These are phyloP conservation scores for Fusarium newnesense DNA, from an alignment of 2,329 filamentous ascomycete species.

Conservation along the genomic window DNA sequence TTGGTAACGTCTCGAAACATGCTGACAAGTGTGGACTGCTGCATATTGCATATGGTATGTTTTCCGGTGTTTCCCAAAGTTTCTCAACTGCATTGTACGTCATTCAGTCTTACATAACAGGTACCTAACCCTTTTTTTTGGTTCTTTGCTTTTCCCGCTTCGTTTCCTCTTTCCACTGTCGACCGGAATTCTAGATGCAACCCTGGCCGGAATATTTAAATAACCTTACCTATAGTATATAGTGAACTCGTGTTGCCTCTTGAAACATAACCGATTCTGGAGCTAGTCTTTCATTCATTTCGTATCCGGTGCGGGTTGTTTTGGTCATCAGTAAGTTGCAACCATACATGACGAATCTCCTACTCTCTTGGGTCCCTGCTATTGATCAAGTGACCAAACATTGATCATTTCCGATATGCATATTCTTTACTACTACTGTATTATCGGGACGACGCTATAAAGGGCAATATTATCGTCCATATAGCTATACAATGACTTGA, in stretches of 20 bases:
- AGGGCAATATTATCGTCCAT: conserved; percentile 6
- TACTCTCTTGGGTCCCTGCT: conserved; percentile 19
- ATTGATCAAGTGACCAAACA: not conserved
- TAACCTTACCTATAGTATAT: conserved; percentile 27
- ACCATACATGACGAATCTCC: conserved; percentile 1
- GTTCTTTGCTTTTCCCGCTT: conserved; percentile 14
- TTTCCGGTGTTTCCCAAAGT: conserved; percentile 19
- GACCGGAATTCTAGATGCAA: conserved; percentile 5
- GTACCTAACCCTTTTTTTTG: not conserved
- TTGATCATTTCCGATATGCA: conserved; percentile 16
- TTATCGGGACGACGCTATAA: not conserved
- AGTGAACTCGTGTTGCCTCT: not conserved
- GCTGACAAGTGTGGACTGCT: conserved; percentile 4
- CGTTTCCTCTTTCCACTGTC: conserved; percentile 17
- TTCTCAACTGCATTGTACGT: conserved; percentile 5
- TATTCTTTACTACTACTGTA: not conserved
- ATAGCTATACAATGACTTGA: not conserved
- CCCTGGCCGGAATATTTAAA: conserved; percentile 8
- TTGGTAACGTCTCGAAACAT: conserved; percentile 5
- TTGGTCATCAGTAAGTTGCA: not conserved
- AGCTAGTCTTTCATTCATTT: conserved; percentile 9
- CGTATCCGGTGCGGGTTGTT: conserved; percentile 5
- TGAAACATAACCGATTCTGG: conserved; percentile 25
- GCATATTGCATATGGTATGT: conserved; percentile 3
- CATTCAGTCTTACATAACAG: conserved; percentile 4